phyloP scores from a whole-genome alignment of 2,329 filamentous ascomycete species.

The Aaosphaeria pasadenensis region DNA sequence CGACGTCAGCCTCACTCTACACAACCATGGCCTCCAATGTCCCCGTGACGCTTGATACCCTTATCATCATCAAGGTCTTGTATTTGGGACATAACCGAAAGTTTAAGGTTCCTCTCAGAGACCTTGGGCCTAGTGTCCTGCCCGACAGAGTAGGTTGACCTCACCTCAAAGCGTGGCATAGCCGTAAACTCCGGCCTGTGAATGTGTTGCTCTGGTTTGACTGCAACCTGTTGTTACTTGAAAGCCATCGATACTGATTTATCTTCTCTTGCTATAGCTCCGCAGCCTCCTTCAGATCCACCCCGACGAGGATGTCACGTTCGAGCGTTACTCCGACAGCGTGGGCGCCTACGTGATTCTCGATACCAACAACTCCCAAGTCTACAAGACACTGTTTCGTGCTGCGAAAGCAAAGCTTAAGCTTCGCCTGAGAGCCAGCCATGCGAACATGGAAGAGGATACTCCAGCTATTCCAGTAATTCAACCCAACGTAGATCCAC shows the following conservation, averaged over 20 bases:
- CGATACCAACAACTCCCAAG: constrained; percentile 70
- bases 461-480: constrained; percentile 10
- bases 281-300: constrained; percentile 66
- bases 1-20: constrained; percentile 18
- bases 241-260: constrained; percentile 12
- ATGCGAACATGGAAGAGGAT: constrained; percentile 49
- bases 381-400: constrained; percentile 96
- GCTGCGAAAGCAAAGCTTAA: constrained; percentile 98
- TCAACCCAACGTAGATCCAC: constrained; percentile 1
- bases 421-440: constrained; percentile 78
- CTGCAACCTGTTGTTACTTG: background rate
- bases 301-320: constrained; percentile 59
- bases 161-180: background rate
- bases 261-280: constrained; percentile 38
- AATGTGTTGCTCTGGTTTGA: no score
- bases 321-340: constrained; percentile 96
- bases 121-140: constrained; percentile 71
- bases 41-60: constrained; percentile 62
- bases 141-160: constrained; percentile 67
- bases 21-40: constrained; percentile 41
- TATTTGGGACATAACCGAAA: constrained; percentile 73
- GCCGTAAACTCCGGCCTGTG: no score
- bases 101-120: constrained; percentile 85
- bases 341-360: constrained; percentile 77
- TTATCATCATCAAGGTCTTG: constrained; percentile 82